These are phyloP conservation scores for button mushroom (Agaricus bisporus) DNA, from an alignment of 768 basidiomycete species.

Conservation along the genomic window DNA sequence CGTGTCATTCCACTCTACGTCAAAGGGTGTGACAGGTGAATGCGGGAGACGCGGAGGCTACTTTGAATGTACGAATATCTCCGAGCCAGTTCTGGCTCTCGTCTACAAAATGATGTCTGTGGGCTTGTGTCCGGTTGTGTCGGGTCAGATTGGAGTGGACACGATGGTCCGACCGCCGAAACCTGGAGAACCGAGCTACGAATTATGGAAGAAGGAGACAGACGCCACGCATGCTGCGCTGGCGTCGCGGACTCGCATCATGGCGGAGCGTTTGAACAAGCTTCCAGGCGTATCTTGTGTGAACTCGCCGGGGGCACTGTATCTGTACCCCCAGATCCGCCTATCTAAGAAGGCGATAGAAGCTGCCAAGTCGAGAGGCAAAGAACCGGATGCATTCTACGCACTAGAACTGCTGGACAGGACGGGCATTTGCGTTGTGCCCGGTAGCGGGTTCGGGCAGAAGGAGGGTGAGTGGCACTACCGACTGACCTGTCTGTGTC, in stretches of 20 bases:
- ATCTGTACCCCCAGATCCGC: slow-evolving; percentile 82
- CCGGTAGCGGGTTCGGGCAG: slow-evolving; percentile 94
- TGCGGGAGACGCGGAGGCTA: slow-evolving; percentile 97
- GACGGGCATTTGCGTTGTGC: slow-evolving; percentile 92
- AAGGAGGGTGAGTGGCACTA: slow-evolving; percentile 87
- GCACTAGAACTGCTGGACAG: slow-evolving; percentile 76
- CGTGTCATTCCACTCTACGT: slow-evolving; percentile 95
- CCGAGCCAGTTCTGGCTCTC: slow-evolving; percentile 69
- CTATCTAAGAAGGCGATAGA: slow-evolving; percentile 69
- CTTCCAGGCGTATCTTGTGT: slow-evolving; percentile 90
- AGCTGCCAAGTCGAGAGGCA: slow-evolving; percentile 65
- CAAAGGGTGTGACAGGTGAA: slow-evolving; percentile 93
- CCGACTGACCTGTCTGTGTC: slow-evolving; percentile 89
- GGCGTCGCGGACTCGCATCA: slow-evolving; percentile 58
- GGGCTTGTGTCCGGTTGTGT: slow-evolving; percentile 80
- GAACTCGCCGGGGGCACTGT: slow-evolving; percentile 86
- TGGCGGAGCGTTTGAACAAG: slow-evolving; percentile 74
- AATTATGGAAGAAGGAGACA: slow-evolving; percentile 80
- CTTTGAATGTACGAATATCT: slow-evolving; percentile 86
- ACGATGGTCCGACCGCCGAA: slow-evolving; percentile 88
- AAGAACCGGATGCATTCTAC: slow-evolving; percentile 88
- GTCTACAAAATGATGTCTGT: slow-evolving; percentile 97
- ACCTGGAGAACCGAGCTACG: slow-evolving; percentile 67
- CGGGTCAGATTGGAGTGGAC: slow-evolving; percentile 93
- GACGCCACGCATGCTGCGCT: slow-evolving; percentile 72